These are phyloP conservation scores for Neonectria coccinea DNA, from an alignment of 2,329 filamentous ascomycete genomes.

Conservation along the genomic window DNA sequence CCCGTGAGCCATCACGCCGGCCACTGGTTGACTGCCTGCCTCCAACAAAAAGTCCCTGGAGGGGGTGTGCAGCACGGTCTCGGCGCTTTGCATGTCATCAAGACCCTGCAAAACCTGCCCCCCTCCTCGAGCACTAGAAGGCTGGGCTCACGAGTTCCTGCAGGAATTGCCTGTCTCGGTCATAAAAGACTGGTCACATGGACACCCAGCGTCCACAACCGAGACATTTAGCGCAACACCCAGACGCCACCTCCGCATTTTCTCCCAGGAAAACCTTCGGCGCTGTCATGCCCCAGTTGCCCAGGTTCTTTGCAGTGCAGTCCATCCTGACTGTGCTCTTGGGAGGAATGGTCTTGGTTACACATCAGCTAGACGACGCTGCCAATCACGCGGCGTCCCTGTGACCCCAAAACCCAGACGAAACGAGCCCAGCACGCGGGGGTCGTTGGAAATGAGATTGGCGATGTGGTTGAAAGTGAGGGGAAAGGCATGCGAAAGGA, in stretches of 20 bases:
- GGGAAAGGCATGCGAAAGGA: constrained; percentile 15
- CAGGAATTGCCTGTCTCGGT: constrained; percentile 25
- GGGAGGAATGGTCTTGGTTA: constrained; percentile 3
- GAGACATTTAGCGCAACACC: constrained; percentile 28
- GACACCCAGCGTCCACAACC: constrained; percentile 22
- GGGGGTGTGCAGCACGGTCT: background rate
- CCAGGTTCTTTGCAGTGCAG: constrained; percentile 5
- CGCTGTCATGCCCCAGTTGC: constrained; percentile 5
- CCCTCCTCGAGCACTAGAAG: constrained; percentile 5
- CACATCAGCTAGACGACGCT: constrained; percentile 13
- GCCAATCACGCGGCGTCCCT: constrained; percentile 17
- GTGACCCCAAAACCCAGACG: constrained; percentile 15
- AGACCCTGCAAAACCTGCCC: background rate
- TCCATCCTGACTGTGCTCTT: too few species aligned
- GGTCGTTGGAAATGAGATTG: constrained; percentile 15
- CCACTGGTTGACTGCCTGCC: background rate
- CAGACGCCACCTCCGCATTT: constrained; percentile 34
- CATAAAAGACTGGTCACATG: constrained; percentile 27
- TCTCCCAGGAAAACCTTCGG: constrained; percentile 14
- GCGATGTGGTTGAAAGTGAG: constrained; percentile 12
- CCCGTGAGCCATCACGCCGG: constrained; percentile 18
- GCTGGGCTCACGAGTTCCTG: constrained; percentile 32
- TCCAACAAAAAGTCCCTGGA: background rate
- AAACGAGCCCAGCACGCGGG: constrained; percentile 19
- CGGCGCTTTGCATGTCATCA: constrained; percentile 9